Base-by-base conservation (phyloP, 768 basidiomycete genomes). In the Mycena amicta region DNA sequence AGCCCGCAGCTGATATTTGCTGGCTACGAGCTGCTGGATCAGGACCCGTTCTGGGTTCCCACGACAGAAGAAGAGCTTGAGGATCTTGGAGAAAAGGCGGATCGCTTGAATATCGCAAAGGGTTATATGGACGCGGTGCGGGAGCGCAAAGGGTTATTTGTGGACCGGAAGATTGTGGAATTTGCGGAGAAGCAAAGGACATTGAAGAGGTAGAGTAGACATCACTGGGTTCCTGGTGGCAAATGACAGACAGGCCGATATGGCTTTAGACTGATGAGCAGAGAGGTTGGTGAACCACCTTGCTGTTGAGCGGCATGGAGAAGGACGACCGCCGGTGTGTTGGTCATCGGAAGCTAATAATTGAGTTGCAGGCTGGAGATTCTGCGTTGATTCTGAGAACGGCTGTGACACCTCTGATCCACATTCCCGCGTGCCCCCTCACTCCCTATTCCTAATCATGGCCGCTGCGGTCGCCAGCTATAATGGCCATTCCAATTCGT, bases 151-250 rank as follows among this genome's bases (percentile, higher is more conserved):
- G 97, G 97, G 4, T 83, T 98, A 85, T 96, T 95, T 72, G 90
- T 97, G 5, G 94, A 98, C 73, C 79, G 87, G 63, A 98, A 98
- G 76, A 88, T 97, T 28, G 93, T 99, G 1, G 91, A 96, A 68
- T 89, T 87, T 70, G 96, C 97, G 3, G 97, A 98, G 77, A 98
- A 98, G 77, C 97, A 98, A 75, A 82, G 96, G 71, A 98, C 97
- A 26, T 72, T 88, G 64, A 89, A 87, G 67, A 78, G 83, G 66
- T 88, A 74, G 72, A 57, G n/a, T 50, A 30, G 28, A 30, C 13
- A n/a, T n/a, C n/a, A n/a, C n/a, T n/a, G n/a, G n/a, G n/a, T n/a
- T n/a, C n/a, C n/a, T n/a, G n/a, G n/a, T n/a, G 43, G 20, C 33
- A 37, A 20, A 41, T 46, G 26, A 37, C 33, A 37, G 33, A 18